A percentile compares a stretch with the other conserved stretches of the same genome.
Evolutionary conservation across 2,329 filamentous ascomycete species (phyloP).

Genomic region (Verticillium tricorpus): DNA sequence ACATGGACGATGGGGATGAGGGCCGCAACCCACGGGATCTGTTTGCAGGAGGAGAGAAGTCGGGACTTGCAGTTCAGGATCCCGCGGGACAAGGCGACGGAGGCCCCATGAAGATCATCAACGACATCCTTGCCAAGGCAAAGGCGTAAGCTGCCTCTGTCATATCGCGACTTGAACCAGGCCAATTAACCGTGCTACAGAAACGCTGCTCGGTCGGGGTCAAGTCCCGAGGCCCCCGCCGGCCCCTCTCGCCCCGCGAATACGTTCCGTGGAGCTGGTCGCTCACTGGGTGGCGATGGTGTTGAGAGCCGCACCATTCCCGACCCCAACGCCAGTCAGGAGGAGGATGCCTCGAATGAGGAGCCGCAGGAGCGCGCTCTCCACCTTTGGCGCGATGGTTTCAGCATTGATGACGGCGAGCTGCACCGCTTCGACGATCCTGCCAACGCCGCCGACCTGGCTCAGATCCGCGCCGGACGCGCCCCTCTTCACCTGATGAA

Average conservation of each 20-base stretch:
- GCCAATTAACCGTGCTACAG: conserved; percentile 27
- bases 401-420: conserved; percentile 78
- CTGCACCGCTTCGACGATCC: conserved; percentile 77
- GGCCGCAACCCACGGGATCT: conserved; percentile 60
- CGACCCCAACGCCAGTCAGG: conserved; percentile 41
- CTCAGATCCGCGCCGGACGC: conserved; percentile 72
- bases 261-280: conserved; percentile 65
- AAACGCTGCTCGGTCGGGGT: conserved; percentile 48
- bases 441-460: conserved; percentile 64
- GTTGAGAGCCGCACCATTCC: conserved; percentile 64
- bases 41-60: conserved; percentile 84
- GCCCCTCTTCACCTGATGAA: conserved; percentile 76
- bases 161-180: background rate
- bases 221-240: conserved; percentile 44
- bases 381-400: conserved; percentile 79
- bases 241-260: conserved; percentile 40
- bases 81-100: conserved; percentile 42
- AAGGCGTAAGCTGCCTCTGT: conserved; percentile 41
- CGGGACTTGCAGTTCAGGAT: conserved; percentile 64
- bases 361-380: conserved; percentile 63
- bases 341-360: conserved; percentile 19
- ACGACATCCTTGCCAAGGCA: conserved; percentile 61
- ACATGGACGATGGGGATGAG: conserved; percentile 50
- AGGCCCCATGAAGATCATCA: conserved; percentile 51
- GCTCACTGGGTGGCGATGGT: conserved; percentile 76